phyloP scores from a whole-genome alignment of 768 basidiomycete genomes.

The Cyclocybe cylindracea region DNA sequence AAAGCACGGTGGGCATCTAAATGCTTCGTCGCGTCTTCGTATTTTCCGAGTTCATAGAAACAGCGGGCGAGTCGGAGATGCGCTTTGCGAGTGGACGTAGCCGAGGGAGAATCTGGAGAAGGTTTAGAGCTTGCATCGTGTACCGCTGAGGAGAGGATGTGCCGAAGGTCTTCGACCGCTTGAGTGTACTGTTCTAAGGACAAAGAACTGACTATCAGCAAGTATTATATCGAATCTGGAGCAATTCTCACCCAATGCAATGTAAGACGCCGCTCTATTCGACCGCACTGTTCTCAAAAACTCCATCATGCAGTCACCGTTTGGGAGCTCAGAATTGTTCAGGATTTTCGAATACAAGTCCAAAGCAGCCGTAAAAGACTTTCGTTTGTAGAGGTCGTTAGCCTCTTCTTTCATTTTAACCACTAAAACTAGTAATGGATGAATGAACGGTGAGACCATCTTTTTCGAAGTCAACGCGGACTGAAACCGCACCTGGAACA shows the following conservation, averaged over 20 bases:
- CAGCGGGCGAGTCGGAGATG: conserved; percentile 15
- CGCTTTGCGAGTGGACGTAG: conserved; percentile 5
- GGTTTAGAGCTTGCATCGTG: neutral
- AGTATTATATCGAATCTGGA: neutral
- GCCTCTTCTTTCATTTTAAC: conserved; percentile 9
- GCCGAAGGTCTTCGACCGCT: conserved; percentile 8
- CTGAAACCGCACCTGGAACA: too few species aligned
- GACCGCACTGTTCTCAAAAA: conserved; percentile 8
- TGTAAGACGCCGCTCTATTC: conserved; percentile 14
- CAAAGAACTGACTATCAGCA: neutral
- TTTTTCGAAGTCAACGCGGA: too few species aligned
- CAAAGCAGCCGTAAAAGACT: conserved; percentile 5
- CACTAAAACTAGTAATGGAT: too few species aligned
- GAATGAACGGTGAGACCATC: too few species aligned
- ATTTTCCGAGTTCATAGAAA: conserved; percentile 12
- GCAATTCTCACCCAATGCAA: conserved; percentile 11
- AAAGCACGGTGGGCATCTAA: conserved; percentile 11
- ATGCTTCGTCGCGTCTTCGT: conserved; percentile 11
- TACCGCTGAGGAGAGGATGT: neutral
- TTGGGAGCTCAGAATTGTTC: conserved; percentile 1
- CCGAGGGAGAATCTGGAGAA: neutral
- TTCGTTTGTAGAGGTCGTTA: conserved; percentile 8
- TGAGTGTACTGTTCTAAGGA: conserved; percentile 8
- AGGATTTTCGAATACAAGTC: conserved; percentile 7
- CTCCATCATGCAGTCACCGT: neutral